phyloP scores from a whole-genome alignment of 345 rosid species.

The Noccaea bulbosa region DNA sequence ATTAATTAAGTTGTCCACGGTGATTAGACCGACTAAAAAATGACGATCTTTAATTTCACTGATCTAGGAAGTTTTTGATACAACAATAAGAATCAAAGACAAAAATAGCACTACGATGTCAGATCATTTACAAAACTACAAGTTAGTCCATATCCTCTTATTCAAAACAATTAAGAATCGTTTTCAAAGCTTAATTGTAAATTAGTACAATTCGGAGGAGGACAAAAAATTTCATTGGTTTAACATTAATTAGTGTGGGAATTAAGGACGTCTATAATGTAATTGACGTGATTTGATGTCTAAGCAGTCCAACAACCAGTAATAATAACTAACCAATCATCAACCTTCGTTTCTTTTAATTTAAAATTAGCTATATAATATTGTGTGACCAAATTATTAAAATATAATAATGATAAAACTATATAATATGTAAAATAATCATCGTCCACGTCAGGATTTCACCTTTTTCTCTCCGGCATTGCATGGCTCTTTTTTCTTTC shows the following conservation, averaged over 20 bases:
- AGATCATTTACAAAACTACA: slow-evolving; percentile 13
- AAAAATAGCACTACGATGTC: slow-evolving; percentile 1
- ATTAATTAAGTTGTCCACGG: not conserved
- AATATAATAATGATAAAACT: not conserved
- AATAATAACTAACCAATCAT: slow-evolving; percentile 36
- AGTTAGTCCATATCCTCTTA: slow-evolving; percentile 20
- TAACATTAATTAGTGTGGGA: slow-evolving; percentile 27
- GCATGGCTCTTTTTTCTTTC: slow-evolving; percentile 59
- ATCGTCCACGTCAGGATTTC: slow-evolving; percentile 50
- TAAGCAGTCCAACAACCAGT: slow-evolving; percentile 39
- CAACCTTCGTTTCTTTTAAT: slow-evolving; percentile 23
- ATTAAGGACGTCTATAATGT: slow-evolving; percentile 30
- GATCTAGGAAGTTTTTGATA: slow-evolving; percentile 17
- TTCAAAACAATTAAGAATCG: slow-evolving; percentile 21
- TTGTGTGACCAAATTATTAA: slow-evolving; percentile 15
- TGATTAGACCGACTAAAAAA: slow-evolving; percentile 33
- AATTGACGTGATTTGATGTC: slow-evolving; percentile 29
- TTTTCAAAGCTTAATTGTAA: not conserved
- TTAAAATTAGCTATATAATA: slow-evolving; percentile 14
- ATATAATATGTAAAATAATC: slow-evolving; percentile 26
- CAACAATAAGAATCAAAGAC: slow-evolving; percentile 16
- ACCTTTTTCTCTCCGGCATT: slow-evolving; percentile 51
- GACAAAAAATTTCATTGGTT: slow-evolving; percentile 4
- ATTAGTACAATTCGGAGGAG: slow-evolving; percentile 4
- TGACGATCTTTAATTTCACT: not conserved